Conservation (phyloP, 441 rosid genomes). For the Macaranga tanarius region DNA sequence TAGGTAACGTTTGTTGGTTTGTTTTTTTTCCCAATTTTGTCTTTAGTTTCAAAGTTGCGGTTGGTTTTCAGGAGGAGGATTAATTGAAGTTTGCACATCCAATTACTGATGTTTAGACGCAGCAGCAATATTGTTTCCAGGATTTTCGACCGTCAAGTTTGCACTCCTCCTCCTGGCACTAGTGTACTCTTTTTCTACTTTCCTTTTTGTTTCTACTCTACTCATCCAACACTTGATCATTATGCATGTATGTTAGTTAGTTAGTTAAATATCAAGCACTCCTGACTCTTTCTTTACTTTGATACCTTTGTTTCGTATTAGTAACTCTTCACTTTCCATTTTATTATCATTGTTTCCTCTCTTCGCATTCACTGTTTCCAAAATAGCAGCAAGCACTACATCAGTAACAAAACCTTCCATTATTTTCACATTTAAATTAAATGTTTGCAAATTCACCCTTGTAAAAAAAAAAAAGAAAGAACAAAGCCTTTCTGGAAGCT, state of each 20-base stretch:
- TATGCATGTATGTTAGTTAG: neutral
- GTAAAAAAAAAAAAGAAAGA: neutral
- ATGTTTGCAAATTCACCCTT: no score
- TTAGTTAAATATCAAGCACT: neutral
- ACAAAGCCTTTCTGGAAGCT: neutral
- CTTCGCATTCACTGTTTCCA: neutral
- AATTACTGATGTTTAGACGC: conserved; percentile 49
- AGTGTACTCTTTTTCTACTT: conserved; percentile 38
- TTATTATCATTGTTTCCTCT: neutral
- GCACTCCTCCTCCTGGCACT: conserved; percentile 72
- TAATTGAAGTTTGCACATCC: neutral
- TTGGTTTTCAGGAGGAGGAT: conserved; percentile 1
- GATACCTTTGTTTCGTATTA: neutral
- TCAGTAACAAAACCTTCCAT: neutral
- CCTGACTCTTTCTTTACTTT: neutral
- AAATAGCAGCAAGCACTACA: neutral
- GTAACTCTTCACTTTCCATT: neutral
- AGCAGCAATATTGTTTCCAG: conserved; percentile 75
- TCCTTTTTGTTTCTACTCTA: no score
- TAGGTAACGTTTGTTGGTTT: no score
- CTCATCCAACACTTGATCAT: conserved; percentile 4
- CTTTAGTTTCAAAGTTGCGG: no score
- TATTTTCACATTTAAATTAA: neutral
- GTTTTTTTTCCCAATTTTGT: neutral
- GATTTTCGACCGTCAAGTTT: conserved; percentile 90